phyloP scores from a whole-genome alignment of 23 red algal genomes.

The Rhodosorus marinus region DNA sequence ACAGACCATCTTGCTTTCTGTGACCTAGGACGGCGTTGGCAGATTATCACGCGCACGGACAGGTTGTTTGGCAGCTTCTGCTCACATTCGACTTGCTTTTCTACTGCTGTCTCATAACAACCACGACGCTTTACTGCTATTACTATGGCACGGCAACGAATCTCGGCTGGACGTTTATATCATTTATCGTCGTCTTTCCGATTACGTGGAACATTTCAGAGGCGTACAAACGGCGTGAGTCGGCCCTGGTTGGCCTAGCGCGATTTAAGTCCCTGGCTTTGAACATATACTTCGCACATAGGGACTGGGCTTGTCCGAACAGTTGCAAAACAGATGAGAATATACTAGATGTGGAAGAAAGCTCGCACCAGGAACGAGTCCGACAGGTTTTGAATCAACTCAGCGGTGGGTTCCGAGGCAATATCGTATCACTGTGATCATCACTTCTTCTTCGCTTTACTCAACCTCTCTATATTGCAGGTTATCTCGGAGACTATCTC shows the following conservation, averaged over 20 bases:
- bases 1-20: too few species aligned
- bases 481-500: background rate
- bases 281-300: background rate
- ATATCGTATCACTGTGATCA: too few species aligned
- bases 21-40: too few species aligned
- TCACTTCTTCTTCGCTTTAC: too few species aligned
- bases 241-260: background rate
- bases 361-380: too few species aligned
- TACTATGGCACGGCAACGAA: background rate
- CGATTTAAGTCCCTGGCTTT: background rate
- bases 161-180: background rate
- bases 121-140: background rate
- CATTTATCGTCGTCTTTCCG: background rate
- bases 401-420: too few species aligned
- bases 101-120: background rate
- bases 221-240: background rate
- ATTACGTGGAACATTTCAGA: background rate
- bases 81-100: conserved; percentile 1
- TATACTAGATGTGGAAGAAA: too few species aligned
- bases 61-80: background rate
- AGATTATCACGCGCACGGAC: too few species aligned
- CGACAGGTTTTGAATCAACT: too few species aligned
- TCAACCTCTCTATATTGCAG: background rate
- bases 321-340: too few species aligned
- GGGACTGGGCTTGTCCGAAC: background rate